Percentiles rank a stretch among this genome's conserved stretches.
These are phyloP conservation scores for Canna indica DNA, from an alignment of 176 grass and related monocot species.

Conservation along the genomic window DNA sequence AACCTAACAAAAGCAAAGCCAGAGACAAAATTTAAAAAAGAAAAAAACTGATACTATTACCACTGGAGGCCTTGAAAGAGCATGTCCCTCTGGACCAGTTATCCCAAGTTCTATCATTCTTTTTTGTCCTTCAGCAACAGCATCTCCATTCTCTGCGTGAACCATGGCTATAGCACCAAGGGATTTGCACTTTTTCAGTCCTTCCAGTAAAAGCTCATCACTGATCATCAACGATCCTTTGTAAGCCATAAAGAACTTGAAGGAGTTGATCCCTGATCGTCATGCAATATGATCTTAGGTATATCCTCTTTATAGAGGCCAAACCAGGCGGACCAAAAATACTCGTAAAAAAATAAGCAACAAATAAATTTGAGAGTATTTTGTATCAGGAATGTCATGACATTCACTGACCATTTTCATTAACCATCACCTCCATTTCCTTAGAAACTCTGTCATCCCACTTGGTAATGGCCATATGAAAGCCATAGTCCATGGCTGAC, in stretches of 20 bases:
- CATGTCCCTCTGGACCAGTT: conserved; percentile 94
- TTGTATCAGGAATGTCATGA: neutral
- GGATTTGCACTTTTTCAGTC: conserved; percentile 81
- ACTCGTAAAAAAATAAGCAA: too few species aligned
- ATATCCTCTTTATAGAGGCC: neutral
- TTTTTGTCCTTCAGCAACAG: conserved; percentile 79
- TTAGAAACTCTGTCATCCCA: conserved; percentile 89
- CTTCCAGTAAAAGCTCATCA: conserved; percentile 84
- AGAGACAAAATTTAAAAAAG: neutral
- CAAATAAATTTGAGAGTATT: neutral
- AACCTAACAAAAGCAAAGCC: neutral
- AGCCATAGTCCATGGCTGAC: conserved; percentile 90
- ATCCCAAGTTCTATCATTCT: conserved; percentile 91
- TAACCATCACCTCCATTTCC: conserved; percentile 95
- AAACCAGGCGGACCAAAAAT: neutral
- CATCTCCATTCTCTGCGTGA: conserved; percentile 95
- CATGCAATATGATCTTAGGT: neutral
- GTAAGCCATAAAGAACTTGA: conserved; percentile 99
- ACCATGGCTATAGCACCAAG: conserved; percentile 95
- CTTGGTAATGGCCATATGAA: conserved; percentile 96
- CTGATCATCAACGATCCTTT: conserved; percentile 89
- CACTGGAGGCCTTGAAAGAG: conserved; percentile 90
- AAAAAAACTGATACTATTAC: conserved; percentile 31
- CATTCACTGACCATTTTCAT: conserved; percentile 65
- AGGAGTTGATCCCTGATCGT: conserved; percentile 91